phyloP scores from a whole-genome alignment of 2,329 filamentous ascomycete species.

The Gaeumannomyces tritici region DNA sequence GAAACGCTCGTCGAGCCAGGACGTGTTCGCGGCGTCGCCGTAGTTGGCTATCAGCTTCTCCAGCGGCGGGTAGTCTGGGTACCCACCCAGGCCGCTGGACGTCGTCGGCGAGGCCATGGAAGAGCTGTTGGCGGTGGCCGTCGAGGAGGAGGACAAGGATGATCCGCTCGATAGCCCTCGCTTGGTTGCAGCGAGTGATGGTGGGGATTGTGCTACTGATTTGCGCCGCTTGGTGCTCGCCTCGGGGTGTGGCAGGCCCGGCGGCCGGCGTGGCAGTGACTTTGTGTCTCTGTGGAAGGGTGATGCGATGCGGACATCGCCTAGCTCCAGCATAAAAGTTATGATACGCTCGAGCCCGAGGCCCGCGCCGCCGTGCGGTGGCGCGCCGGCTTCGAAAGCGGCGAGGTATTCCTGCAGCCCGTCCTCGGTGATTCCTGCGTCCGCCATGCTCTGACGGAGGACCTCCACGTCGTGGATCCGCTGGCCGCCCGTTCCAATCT shows the following conservation, averaged over 20 bases:
- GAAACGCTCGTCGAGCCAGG: slow-evolving; percentile 85
- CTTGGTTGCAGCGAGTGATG: neutral
- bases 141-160: neutral
- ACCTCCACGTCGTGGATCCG: slow-evolving; percentile 76
- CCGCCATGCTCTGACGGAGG: slow-evolving; percentile 69
- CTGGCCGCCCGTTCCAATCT: slow-evolving; percentile 86
- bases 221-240: slow-evolving; percentile 55
- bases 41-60: slow-evolving; percentile 93
- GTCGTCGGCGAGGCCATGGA: neutral
- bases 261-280: slow-evolving; percentile 62
- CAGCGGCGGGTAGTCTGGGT: slow-evolving; percentile 56
- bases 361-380: slow-evolving; percentile 82
- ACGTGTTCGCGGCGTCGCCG: slow-evolving; percentile 87
- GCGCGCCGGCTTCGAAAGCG: slow-evolving; percentile 80
- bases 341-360: slow-evolving; percentile 84
- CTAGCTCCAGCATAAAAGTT: slow-evolving; percentile 75
- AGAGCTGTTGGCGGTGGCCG: neutral
- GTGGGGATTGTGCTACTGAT: neutral
- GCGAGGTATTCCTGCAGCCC: slow-evolving; percentile 85
- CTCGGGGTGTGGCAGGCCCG: slow-evolving; percentile 72
- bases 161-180: neutral
- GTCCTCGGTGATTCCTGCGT: slow-evolving; percentile 65
- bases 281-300: slow-evolving; percentile 84
- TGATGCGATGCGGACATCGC: slow-evolving; percentile 82
- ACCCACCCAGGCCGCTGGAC: neutral